phyloP scores from a whole-genome alignment of 176 grass and related monocot genomes.

The Bromus sterilis region DNA sequence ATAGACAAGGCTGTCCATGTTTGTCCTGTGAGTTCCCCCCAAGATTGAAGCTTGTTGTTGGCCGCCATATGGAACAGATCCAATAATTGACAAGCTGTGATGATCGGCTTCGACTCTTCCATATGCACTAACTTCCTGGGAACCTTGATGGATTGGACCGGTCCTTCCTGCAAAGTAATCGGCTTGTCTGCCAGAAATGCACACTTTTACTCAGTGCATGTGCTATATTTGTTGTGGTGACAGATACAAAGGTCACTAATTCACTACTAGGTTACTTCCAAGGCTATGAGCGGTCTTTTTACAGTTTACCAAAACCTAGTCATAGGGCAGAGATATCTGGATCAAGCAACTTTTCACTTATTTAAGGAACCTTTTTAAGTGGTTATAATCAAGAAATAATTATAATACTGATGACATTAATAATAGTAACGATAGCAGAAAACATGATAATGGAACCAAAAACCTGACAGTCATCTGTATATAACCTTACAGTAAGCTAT shows the following conservation, averaged over 20 bases:
- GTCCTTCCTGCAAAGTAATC: slow-evolving; percentile 90
- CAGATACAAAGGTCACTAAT: slow-evolving; percentile 21
- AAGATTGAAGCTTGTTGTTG: slow-evolving; percentile 66
- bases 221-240: slow-evolving; percentile 30
- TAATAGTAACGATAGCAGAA: not conserved
- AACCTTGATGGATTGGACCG: slow-evolving; percentile 58
- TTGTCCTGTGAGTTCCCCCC: slow-evolving; percentile 57
- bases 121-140: slow-evolving; percentile 61
- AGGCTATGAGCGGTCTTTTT: not conserved
- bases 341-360: not conserved
- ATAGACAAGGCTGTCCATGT: slow-evolving; percentile 35
- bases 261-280: slow-evolving; percentile 21
- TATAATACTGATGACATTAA: not conserved
- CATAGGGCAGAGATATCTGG: not conserved
- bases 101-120: slow-evolving; percentile 72
- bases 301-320: not conserved
- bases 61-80: slow-evolving; percentile 63
- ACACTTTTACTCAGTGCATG: slow-evolving; percentile 70
- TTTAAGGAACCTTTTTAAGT: not conserved
- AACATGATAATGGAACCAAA: not conserved
- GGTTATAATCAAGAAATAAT: not conserved
- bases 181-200: slow-evolving; percentile 99
- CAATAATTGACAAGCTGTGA: slow-evolving; percentile 51
- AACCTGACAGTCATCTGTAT: slow-evolving; percentile 4
- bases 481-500: slow-evolving; percentile 8